These are phyloP conservation scores for Penicillium malachiteum DNA, from an alignment of 495 filamentous ascomycete genomes.

Conservation along the genomic window DNA sequence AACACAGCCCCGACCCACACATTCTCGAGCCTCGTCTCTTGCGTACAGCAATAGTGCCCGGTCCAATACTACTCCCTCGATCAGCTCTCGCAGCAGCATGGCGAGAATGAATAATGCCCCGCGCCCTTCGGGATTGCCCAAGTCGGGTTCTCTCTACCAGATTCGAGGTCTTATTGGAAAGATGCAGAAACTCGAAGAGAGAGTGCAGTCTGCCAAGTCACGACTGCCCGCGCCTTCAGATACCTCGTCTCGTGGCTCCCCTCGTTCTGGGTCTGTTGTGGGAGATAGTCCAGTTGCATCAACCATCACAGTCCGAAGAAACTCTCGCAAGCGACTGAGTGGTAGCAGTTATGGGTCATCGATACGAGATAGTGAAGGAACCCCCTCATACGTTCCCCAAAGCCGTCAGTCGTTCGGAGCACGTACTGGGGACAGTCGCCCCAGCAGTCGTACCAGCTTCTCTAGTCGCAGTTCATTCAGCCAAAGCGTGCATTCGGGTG, in stretches of 20 bases:
- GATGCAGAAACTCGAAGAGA: constrained; percentile 92
- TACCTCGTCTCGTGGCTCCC: constrained; percentile 80
- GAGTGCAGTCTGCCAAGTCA: constrained; percentile 89
- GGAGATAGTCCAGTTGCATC: constrained; percentile 62
- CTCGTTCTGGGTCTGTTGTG: constrained; percentile 55
- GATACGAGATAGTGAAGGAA: constrained; percentile 44
- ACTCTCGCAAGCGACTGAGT: constrained; percentile 62
- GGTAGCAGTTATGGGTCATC: constrained; percentile 62
- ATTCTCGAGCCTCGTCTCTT: constrained; percentile 56
- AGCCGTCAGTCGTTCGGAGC: constrained; percentile 53
- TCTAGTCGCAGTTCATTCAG: constrained; percentile 46
- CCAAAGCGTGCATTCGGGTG: constrained; percentile 37
- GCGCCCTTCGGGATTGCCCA: constrained; percentile 52
- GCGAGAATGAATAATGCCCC: constrained; percentile 26
- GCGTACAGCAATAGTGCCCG: constrained; percentile 39
- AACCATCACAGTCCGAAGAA: constrained; percentile 73
- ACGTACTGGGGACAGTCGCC: constrained; percentile 42
- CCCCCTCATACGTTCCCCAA: constrained; percentile 44
- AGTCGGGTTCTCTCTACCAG: constrained; percentile 86
- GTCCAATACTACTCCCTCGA: constrained; percentile 41
- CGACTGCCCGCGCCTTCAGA: constrained; percentile 79
- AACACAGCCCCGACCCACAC: constrained; percentile 37
- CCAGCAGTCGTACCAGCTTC: constrained; percentile 48
- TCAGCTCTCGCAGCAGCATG: constrained; percentile 38
- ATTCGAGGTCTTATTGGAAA: constrained; percentile 91